Conservation (phyloP, 495 filamentous ascomycete genomes). For the Haplographium delicatum region DNA sequence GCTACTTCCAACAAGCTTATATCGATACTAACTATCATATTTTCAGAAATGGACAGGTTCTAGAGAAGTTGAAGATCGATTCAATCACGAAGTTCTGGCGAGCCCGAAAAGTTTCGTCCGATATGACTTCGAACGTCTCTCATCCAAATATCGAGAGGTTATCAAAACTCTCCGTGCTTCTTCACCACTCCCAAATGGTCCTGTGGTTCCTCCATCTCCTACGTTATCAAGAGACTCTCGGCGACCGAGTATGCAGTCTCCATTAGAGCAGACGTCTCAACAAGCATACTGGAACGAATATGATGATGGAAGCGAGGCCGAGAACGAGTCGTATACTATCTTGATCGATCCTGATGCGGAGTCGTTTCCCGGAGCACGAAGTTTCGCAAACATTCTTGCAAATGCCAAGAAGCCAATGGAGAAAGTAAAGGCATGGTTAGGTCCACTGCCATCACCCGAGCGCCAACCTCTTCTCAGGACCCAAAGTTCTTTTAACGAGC, state of each 20-base stretch:
- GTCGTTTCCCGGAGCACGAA: slow-evolving; percentile 42
- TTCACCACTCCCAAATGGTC: slow-evolving; percentile 11
- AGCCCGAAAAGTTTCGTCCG: slow-evolving; percentile 58
- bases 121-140: slow-evolving; percentile 48
- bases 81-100: slow-evolving; percentile 50
- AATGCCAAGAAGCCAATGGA: slow-evolving; percentile 37
- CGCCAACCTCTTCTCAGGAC: slow-evolving; percentile 12
- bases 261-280: not conserved
- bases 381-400: slow-evolving; percentile 31
- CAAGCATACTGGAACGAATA: slow-evolving; percentile 60
- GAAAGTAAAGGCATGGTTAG: slow-evolving; percentile 39
- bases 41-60: slow-evolving; percentile 64
- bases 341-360: slow-evolving; percentile 51
- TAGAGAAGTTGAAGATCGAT: slow-evolving; percentile 48
- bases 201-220: slow-evolving; percentile 11
- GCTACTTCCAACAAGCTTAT: not conserved
- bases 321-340: slow-evolving; percentile 46
- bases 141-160: slow-evolving; percentile 50
- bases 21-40: slow-evolving; percentile 5
- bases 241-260: slow-evolving; percentile 17
- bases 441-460: slow-evolving; percentile 9
- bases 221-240: slow-evolving; percentile 20
- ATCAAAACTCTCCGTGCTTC: slow-evolving; percentile 42
- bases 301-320: slow-evolving; percentile 53
- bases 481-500: slow-evolving; percentile 15